phyloP scores from a whole-genome alignment of 148 eudicot genomes.

The Nepenthes mirabilis region DNA sequence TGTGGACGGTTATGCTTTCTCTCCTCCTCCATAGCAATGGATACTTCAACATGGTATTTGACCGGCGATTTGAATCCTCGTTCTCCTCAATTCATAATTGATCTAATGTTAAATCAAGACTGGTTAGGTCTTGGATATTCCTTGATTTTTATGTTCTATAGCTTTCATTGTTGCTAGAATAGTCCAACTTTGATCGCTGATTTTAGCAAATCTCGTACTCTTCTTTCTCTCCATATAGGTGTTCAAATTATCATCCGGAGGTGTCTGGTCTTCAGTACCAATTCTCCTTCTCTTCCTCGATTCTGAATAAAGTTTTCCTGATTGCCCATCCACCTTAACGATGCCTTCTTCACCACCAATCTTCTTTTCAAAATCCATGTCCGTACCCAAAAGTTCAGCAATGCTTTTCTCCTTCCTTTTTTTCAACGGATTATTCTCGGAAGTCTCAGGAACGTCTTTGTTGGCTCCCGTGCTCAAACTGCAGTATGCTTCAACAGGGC shows the following conservation, averaged over 20 bases:
- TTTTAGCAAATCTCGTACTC: constrained; percentile 14
- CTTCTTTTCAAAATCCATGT: constrained; percentile 16
- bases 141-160: no score
- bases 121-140: no score
- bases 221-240: constrained; percentile 16
- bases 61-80: no score
- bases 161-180: no score
- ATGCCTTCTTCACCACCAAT: neutral
- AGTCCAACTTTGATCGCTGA: no score
- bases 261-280: constrained; percentile 1
- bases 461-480: constrained; percentile 5
- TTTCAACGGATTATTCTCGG: constrained; percentile 10
- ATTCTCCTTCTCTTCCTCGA: constrained; percentile 2
- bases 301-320: neutral
- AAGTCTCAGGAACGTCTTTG: constrained; percentile 10
- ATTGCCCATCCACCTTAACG: neutral
- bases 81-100: no score
- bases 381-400: constrained; percentile 31
- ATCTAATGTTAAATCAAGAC: no score
- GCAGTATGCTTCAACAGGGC: constrained; percentile 28
- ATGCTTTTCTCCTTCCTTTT: constrained; percentile 53
- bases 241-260: neutral
- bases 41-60: no score
- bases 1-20: no score
- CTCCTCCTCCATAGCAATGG: no score